Conservation (phyloP, 2,329 filamentous ascomycete genomes). For the Stemphylium vesicarium region DNA sequence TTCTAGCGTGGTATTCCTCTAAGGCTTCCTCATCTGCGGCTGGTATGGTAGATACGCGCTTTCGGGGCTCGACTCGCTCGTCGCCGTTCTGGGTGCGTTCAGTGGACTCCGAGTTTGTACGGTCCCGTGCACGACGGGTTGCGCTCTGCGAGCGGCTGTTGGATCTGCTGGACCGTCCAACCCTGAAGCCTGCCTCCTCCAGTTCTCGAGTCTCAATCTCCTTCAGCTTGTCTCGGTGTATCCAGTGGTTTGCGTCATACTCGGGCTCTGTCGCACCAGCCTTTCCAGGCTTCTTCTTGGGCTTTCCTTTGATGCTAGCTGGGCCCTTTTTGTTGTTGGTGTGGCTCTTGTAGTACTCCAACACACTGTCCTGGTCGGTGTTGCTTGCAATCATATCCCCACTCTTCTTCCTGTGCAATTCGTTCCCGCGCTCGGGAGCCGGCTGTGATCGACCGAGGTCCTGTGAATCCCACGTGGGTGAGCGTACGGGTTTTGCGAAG, state of each 20-base stretch:
- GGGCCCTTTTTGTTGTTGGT: slow-evolving; percentile 25
- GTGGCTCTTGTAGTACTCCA: slow-evolving; percentile 52
- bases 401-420: slow-evolving; percentile 49
- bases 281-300: slow-evolving; percentile 38
- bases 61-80: slow-evolving; percentile 36
- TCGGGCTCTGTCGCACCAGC: slow-evolving; percentile 28
- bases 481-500: slow-evolving; percentile 36
- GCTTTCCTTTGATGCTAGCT: slow-evolving; percentile 25
- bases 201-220: slow-evolving; percentile 82
- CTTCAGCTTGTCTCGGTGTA: slow-evolving; percentile 82
- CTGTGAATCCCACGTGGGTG: slow-evolving; percentile 41
- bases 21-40: slow-evolving; percentile 53
- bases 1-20: slow-evolving; percentile 60
- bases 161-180: slow-evolving; percentile 51
- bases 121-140: slow-evolving; percentile 33
- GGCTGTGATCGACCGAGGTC: slow-evolving; percentile 36
- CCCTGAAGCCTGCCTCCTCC: slow-evolving; percentile 75
- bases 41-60: slow-evolving; percentile 48
- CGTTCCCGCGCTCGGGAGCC: slow-evolving; percentile 43
- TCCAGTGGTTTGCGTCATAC: slow-evolving; percentile 75
- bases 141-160: slow-evolving; percentile 47
- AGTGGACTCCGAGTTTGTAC: slow-evolving; percentile 42
- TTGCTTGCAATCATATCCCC: slow-evolving; percentile 52
- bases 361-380: slow-evolving; percentile 55
- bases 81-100: slow-evolving; percentile 34